These are phyloP conservation scores for Saturnispora hagleri DNA, from an alignment of 805 yeast species.

Conservation along the genomic window DNA sequence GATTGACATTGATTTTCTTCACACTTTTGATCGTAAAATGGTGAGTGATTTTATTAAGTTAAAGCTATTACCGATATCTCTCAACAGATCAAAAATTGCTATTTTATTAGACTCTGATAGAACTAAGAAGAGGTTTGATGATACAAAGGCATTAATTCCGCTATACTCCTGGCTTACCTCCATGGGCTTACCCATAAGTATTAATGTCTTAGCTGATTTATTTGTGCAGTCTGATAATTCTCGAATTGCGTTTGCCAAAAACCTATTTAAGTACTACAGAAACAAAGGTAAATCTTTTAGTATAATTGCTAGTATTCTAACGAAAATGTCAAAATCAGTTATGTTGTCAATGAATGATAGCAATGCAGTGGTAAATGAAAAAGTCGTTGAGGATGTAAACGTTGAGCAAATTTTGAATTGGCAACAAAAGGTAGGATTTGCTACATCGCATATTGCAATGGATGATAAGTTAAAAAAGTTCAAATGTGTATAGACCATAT, in stretches of 20 bases:
- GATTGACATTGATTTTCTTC: constrained; percentile 28
- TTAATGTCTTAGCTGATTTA: constrained; percentile 31
- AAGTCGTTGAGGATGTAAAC: constrained; percentile 10
- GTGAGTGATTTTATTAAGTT: constrained; percentile 30
- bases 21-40: constrained; percentile 24
- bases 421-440: constrained; percentile 17
- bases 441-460: constrained; percentile 4
- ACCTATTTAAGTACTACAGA: constrained; percentile 34
- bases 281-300: constrained; percentile 29
- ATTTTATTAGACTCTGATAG: constrained; percentile 33
- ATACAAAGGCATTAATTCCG: constrained; percentile 30
- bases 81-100: constrained; percentile 32
- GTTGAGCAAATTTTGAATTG: constrained; percentile 13
- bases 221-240: constrained; percentile 32
- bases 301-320: constrained; percentile 17
- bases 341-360: constrained; percentile 5
- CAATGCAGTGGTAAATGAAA: background rate
- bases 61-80: constrained; percentile 30
- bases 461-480: constrained; percentile 4
- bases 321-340: constrained; percentile 15
- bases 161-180: constrained; percentile 36
- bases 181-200: constrained; percentile 39
- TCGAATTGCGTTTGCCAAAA: constrained; percentile 30
- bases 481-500: background rate
- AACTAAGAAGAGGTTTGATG: constrained; percentile 29